Evolutionary conservation across 108 stramenopile genomes (phyloP).

Genomic region (Parietichytrium sp.): DNA sequence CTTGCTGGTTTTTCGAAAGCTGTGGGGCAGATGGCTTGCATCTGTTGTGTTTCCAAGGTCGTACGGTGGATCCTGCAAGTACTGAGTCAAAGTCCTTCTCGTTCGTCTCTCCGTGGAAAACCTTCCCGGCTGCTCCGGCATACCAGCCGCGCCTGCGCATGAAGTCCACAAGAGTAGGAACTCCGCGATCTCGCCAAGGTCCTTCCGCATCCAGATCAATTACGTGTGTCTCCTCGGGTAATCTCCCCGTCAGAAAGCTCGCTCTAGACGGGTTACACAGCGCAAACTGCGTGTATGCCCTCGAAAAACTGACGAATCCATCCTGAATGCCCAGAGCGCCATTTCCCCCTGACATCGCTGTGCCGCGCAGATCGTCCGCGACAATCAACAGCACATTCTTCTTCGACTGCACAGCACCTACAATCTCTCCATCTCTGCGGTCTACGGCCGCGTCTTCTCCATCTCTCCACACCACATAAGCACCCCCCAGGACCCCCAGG

Average conservation of each 20-base stretch:
- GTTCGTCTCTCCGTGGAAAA: conserved; percentile 31
- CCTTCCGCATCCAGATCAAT: not conserved
- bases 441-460: too few relatives aligned
- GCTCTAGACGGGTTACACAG: conserved; percentile 30
- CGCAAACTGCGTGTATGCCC: not conserved
- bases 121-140: not conserved
- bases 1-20: not conserved
- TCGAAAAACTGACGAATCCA: not conserved
- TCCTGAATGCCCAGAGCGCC: not conserved
- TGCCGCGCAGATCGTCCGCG: conserved; percentile 3
- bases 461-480: too few relatives aligned
- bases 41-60: not conserved
- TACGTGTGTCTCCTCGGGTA: not conserved
- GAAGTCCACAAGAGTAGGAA: not conserved
- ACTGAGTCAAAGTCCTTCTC: not conserved
- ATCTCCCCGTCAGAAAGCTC: not conserved
- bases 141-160: not conserved
- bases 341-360: not conserved
- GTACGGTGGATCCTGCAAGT: not conserved
- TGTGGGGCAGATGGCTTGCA: not conserved
- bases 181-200: not conserved
- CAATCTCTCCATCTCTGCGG: not conserved
- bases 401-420: not conserved
- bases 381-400: not conserved
- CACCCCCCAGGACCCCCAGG: too few relatives aligned